Conservation (phyloP, 352 stramenopile genomes). For the Phytophthora colocasiae region DNA sequence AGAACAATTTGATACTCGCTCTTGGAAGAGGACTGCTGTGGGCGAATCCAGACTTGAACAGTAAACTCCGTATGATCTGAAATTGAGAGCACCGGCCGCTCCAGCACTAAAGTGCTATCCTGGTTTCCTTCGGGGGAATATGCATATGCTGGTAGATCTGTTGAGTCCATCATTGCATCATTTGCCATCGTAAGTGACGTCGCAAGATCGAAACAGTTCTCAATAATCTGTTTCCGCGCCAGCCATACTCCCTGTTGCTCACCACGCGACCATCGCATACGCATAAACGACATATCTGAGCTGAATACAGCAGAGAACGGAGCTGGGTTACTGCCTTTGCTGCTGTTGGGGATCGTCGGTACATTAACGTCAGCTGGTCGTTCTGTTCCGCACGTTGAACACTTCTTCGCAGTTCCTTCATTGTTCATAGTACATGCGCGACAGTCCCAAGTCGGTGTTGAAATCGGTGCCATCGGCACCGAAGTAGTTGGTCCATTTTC, state of each 20-base stretch:
- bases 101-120: constrained; percentile 61
- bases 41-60: constrained; percentile 75
- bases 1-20: constrained; percentile 57
- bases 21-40: constrained; percentile 23
- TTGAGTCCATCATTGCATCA: constrained; percentile 67
- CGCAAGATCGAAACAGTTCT: constrained; percentile 47
- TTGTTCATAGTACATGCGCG: constrained; percentile 84
- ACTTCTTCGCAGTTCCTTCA: constrained; percentile 60
- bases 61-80: constrained; percentile 62
- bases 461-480: constrained; percentile 28
- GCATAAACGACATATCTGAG: constrained; percentile 73
- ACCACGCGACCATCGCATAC: constrained; percentile 80
- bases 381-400: constrained; percentile 74
- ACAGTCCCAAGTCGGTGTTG: constrained; percentile 66
- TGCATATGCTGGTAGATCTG: constrained; percentile 48
- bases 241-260: constrained; percentile 87
- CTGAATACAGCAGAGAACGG: constrained; percentile 74
- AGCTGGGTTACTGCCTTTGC: constrained; percentile 76
- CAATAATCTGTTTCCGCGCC: constrained; percentile 49
- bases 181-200: constrained; percentile 40
- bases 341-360: constrained; percentile 33
- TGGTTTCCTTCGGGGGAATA: constrained; percentile 68
- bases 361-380: constrained; percentile 50
- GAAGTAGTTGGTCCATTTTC: constrained; percentile 19
- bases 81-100: constrained; percentile 66